These are phyloP conservation scores for Gracilariopsis chorda DNA, from an alignment of 23 red algal genomes.

Conservation along the genomic window DNA sequence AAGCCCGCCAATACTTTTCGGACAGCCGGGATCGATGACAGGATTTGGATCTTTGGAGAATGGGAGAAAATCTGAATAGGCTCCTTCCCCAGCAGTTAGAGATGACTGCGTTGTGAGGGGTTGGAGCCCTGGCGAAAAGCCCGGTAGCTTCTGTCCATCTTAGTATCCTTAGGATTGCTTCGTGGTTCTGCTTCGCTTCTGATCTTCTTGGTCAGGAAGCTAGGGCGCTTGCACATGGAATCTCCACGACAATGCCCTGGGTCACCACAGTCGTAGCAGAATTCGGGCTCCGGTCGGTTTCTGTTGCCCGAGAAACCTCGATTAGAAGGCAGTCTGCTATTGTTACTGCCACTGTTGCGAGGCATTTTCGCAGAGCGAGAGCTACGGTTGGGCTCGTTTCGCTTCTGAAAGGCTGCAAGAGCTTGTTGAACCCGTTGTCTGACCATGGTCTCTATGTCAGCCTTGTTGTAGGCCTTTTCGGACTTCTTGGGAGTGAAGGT, in stretches of 20 bases:
- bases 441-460: background rate
- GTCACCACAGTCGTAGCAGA: background rate
- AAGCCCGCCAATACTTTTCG: background rate
- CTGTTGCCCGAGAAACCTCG: too few relatives aligned
- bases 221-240: background rate
- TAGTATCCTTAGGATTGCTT: background rate
- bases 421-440: background rate
- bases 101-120: background rate
- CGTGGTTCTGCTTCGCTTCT: background rate
- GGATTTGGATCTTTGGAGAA: background rate
- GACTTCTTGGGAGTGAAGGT: background rate
- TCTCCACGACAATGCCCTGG: background rate
- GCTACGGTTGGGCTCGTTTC: background rate
- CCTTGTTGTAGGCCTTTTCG: background rate
- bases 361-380: too few relatives aligned
- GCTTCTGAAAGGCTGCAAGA: background rate
- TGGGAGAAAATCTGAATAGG: background rate
- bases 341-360: background rate
- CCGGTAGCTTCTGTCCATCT: background rate
- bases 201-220: background rate
- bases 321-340: background rate
- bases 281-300: too few relatives aligned
- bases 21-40: background rate
- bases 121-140: conserved; percentile 37
- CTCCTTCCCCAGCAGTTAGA: background rate